A percentile compares a stretch with the other conserved stretches of the same genome.
These are phyloP conservation scores for Coriolopsis trogii DNA, from an alignment of 1,284 basidiomycete species.

Conservation along the genomic window DNA sequence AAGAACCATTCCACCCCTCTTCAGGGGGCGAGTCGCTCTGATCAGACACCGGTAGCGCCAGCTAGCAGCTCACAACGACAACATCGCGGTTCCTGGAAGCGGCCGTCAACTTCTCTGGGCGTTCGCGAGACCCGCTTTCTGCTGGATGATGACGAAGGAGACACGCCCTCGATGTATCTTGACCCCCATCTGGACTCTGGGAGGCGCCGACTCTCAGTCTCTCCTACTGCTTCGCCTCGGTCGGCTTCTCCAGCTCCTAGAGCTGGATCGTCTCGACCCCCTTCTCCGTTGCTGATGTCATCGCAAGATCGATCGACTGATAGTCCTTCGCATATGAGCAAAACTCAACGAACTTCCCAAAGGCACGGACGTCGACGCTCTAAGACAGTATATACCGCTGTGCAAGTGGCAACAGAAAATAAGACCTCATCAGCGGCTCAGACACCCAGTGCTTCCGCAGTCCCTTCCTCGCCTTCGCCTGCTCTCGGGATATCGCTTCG, in stretches of 20 bases:
- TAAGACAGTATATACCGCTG: not conserved
- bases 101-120: constrained; percentile 1
- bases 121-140: not conserved
- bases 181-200: not conserved
- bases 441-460: too few relatives aligned
- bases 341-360: not conserved
- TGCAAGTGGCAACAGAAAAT: too few relatives aligned
- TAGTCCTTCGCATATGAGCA: not conserved
- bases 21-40: not conserved
- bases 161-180: too few relatives aligned
- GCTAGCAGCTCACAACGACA: constrained; percentile 6
- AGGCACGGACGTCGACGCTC: not conserved
- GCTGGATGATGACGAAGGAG: too few relatives aligned
- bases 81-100: constrained; percentile 8
- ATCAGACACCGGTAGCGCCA: not conserved
- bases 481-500: not conserved
- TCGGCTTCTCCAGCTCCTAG: not conserved
- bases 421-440: too few relatives aligned
- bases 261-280: not conserved
- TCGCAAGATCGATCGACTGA: too few relatives aligned
- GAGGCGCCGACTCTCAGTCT: not conserved
- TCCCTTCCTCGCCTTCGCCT: constrained; percentile 1
- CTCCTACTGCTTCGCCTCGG: constrained; percentile 6
- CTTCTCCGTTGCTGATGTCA: not conserved
- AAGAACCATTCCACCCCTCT: not conserved